Evolutionary conservation across 2,329 filamentous ascomycete species (phyloP), one percentile per base, ranked within the genome.

Genomic region (Colletotrichum tamarilloi): DNA sequence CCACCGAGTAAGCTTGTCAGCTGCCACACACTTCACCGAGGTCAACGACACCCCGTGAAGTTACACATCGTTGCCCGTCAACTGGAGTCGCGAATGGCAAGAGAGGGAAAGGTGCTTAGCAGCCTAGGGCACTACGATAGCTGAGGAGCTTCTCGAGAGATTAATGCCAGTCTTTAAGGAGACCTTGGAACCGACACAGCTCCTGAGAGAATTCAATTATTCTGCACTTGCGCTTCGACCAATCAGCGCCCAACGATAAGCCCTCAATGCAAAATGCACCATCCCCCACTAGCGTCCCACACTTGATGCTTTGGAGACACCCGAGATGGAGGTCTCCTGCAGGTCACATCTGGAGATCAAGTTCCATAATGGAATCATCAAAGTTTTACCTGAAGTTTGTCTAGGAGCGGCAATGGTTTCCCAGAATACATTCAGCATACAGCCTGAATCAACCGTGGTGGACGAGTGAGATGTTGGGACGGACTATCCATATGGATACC

Each of bases 171-270:
- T 19, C 65, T 68, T 74, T 74, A 73, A 74, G 62, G 73, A 72
- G 46, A 66, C 38, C 55, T 62, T 38, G 30, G 70, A 73, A 66
- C 60, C 64, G 65, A 66, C 62, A 73, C 38, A 30, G 59, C 65
- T 59, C 73, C 68, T 77, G 76, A 74, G 75, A 76, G 74, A 80
- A 79, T 77, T 73, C 76, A 79, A 81, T 81, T 81, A 81, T 81
- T 80, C 78, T 80, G 79, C 77, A 75, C 79, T 77, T 77, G 58
- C 14, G 7, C 5, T 5, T 22, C 12, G 56, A 64, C 80, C 80
- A 81, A 81, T 81, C 76, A 77, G 12, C 35, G 55, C 7, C 59
- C 71, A 64, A 72, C 77, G 80, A 81, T 81, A 81, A 81, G 79
- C 76, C 68, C 64, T 42, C 67, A 74, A 66, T 68, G 68, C 62